Evolutionary conservation across 2,329 filamentous ascomycete species (phyloP), one percentile per base, ranked within the genome.

Genomic region (Thyridium curvatum): DNA sequence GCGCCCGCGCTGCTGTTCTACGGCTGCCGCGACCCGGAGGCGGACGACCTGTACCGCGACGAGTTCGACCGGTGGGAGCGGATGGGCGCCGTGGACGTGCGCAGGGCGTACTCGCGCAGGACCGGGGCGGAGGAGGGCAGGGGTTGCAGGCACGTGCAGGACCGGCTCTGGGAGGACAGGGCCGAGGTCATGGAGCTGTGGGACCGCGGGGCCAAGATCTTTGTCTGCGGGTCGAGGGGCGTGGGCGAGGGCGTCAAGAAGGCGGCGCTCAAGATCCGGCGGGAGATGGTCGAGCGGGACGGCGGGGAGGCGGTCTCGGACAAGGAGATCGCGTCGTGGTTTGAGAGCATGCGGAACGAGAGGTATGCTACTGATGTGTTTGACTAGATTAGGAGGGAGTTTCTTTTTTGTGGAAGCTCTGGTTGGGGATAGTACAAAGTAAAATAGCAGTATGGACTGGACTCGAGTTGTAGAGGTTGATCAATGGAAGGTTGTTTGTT

Each of bases 1-100:
- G 80, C 77, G 0, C 75, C 73, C 0, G 77, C 79, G 0, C 45
- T 85, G n/a, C 65, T 86, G 2, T 84, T 83, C 62, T 71, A 77
- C 47, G 82, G 82, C 5, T 84, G 79, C 53, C 72, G 75, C 12
- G 53, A 63, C 5, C 69, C 72, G 1, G 66, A 64, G 0, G 55
- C 61, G 12, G 82, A 86, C 46, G 68, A 77, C 31, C 52, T 86
- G 0, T 86, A 86, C 58, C 59, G 66, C 0, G 69, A 72, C 0
- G 72, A 79, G 45, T 57, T 85, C 4, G 66, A 69, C 12, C 54
- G 52, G 7, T 88, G 84, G 84, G 69, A 79, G 50, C 45, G 52
- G 1, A 52, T 66, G 1, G 82, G 82, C 3, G 79, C 72, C 1
- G 79, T 87, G 1, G 66, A 71, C 2, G 68, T 87, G 1, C 65